Conservation (phyloP, 2,329 filamentous ascomycete genomes). For the Penicillium sp. region DNA sequence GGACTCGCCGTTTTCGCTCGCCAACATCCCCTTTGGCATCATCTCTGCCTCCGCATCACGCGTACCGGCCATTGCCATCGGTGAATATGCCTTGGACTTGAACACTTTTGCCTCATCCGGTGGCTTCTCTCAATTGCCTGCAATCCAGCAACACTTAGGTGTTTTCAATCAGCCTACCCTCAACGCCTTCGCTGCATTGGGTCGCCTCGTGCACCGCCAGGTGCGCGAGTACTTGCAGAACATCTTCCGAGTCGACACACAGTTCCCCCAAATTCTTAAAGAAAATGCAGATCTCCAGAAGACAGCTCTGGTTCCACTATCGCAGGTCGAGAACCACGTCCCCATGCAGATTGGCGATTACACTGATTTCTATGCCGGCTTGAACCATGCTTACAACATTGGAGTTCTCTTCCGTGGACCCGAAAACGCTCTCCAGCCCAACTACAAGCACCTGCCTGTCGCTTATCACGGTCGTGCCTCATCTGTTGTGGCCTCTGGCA, state of each 20-base stretch:
- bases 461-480: conserved; percentile 77
- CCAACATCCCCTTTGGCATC: conserved; percentile 80
- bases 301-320: conserved; percentile 56
- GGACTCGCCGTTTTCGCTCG: conserved; percentile 65
- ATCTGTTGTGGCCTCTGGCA: conserved; percentile 69
- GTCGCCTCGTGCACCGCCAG: conserved; percentile 61
- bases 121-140: conserved; percentile 57
- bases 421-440: conserved; percentile 69
- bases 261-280: conserved; percentile 58
- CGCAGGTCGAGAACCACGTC: conserved; percentile 61
- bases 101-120: conserved; percentile 55
- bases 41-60: conserved; percentile 59
- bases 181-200: conserved; percentile 70
- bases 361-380: conserved; percentile 78
- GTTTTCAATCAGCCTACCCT: conserved; percentile 63
- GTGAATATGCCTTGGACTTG: conserved; percentile 66
- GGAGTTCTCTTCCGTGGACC: conserved; percentile 69
- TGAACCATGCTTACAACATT: conserved; percentile 71
- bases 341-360: conserved; percentile 79
- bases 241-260: conserved; percentile 58
- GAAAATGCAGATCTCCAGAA: conserved; percentile 57
- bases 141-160: conserved; percentile 53
- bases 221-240: conserved; percentile 66
- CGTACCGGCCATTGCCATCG: conserved; percentile 67
- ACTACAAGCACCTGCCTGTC: conserved; percentile 76